Conservation (phyloP, 805 yeast genomes). For the Wickerhamiella occidentalis region DNA sequence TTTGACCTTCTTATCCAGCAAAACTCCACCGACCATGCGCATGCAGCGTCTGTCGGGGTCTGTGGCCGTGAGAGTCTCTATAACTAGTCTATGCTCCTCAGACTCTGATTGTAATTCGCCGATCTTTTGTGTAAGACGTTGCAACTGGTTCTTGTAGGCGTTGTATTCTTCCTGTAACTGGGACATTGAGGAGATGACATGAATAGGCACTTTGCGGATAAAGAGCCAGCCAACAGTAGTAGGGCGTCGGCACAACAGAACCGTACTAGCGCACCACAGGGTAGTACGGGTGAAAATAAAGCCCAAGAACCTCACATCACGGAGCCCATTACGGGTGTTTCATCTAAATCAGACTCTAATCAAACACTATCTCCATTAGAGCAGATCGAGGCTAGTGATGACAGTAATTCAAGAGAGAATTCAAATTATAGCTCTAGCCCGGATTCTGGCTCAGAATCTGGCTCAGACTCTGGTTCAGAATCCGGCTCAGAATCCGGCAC, state of each 20-base stretch:
- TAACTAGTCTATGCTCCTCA: conserved; percentile 41
- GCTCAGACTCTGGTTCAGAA: conserved; percentile 8
- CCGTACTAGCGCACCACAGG: too few relatives aligned
- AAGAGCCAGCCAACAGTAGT: background rate
- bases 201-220: conserved; percentile 20
- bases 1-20: conserved; percentile 70
- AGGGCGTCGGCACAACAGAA: too few relatives aligned
- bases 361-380: too few relatives aligned
- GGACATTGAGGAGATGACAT: conserved; percentile 18
- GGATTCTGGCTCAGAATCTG: conserved; percentile 9
- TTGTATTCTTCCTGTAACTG: conserved; percentile 32
- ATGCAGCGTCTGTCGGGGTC: conserved; percentile 62
- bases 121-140: conserved; percentile 29
- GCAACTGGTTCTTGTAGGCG: conserved; percentile 28
- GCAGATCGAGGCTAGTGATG: too few relatives aligned
- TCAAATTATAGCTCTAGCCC: background rate
- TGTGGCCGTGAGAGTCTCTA: conserved; percentile 42
- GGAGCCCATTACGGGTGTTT: too few relatives aligned
- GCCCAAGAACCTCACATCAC: too few relatives aligned
- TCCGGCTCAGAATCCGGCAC: conserved; percentile 10
- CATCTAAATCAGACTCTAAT: too few relatives aligned
- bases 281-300: too few relatives aligned
- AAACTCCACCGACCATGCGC: conserved; percentile 88
- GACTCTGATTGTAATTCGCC: conserved; percentile 32
- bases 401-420: background rate